A percentile compares a stretch with the other conserved stretches of the same genome.
Conservation (phyloP, 768 basidiomycete genomes). For the Neoboletus brunneissimus region DNA sequence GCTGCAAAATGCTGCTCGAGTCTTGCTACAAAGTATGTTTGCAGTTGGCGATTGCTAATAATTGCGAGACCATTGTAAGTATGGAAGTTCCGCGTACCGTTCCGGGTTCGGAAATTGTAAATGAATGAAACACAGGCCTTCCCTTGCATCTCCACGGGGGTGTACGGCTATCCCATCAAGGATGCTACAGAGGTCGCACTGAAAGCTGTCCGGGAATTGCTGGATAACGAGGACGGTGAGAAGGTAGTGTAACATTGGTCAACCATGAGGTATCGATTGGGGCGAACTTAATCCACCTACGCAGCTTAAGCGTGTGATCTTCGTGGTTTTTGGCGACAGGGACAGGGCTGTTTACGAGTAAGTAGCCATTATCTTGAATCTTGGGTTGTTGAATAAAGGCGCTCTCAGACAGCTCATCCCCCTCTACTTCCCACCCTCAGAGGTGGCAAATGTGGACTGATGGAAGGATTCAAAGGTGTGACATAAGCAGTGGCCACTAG, state of each 20-base stretch:
- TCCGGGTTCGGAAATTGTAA: neutral
- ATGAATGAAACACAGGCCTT: slow-evolving; percentile 54
- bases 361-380: slow-evolving; percentile 23
- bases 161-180: slow-evolving; percentile 74
- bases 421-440: slow-evolving; percentile 53
- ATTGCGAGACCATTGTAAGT: slow-evolving; percentile 61
- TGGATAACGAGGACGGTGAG: slow-evolving; percentile 49
- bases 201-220: slow-evolving; percentile 50
- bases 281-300: neutral
- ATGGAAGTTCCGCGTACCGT: neutral
- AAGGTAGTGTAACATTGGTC: slow-evolving; percentile 32
- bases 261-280: neutral
- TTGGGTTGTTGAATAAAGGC: neutral
- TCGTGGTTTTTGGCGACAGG: slow-evolving; percentile 65
- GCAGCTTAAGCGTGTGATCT: slow-evolving; percentile 69
- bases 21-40: slow-evolving; percentile 71
- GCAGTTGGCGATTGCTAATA: slow-evolving; percentile 55
- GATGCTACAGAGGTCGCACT: slow-evolving; percentile 74
- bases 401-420: slow-evolving; percentile 48
- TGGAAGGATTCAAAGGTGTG: neutral
- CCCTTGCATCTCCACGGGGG: slow-evolving; percentile 74
- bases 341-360: slow-evolving; percentile 69
- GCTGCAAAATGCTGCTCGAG: slow-evolving; percentile 51
- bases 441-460: neutral
- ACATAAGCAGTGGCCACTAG: neutral